phyloP scores from a whole-genome alignment of 2,329 filamentous ascomycete genomes.

The Scortechinia acanthostroma region DNA sequence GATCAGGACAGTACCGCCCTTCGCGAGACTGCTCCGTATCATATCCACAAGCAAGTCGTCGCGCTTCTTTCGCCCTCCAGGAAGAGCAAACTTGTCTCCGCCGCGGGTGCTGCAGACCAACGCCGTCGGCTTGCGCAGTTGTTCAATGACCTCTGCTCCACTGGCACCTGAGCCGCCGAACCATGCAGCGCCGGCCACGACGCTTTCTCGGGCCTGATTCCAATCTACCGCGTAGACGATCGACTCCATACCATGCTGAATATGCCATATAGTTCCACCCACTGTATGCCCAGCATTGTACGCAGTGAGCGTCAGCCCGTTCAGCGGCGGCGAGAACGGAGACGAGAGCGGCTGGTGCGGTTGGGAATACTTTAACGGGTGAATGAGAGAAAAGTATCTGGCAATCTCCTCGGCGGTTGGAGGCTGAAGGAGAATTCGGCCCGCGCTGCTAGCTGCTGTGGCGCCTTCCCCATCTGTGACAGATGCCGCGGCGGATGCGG shows the following conservation, averaged over 20 bases:
- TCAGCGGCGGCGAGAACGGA: conserved; percentile 79
- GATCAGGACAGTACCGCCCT: conserved; percentile 85
- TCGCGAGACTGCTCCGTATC: conserved; percentile 69
- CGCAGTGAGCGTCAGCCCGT: conserved; percentile 87
- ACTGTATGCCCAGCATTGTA: conserved; percentile 95
- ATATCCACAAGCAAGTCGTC: conserved; percentile 81
- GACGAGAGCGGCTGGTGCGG: conserved; percentile 84
- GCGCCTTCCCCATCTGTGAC: neutral
- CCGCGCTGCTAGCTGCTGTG: neutral
- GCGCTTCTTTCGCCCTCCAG: conserved; percentile 70
- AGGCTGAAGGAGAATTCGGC: conserved; percentile 51
- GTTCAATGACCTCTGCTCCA: conserved; percentile 85
- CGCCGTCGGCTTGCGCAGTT: conserved; percentile 85
- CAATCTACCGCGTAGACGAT: conserved; percentile 97
- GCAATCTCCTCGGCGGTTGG: conserved; percentile 85
- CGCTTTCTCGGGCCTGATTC: conserved; percentile 96
- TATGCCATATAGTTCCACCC: conserved; percentile 97
- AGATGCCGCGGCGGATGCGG: conserved; percentile 7
- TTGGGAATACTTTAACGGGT: conserved; percentile 92
- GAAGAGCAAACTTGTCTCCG: conserved; percentile 61
- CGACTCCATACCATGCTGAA: conserved; percentile 91
- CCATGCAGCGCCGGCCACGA: conserved; percentile 89
- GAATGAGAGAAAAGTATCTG: conserved; percentile 82
- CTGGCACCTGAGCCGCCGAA: conserved; percentile 72
- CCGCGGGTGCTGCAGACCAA: conserved; percentile 86